Evolutionary conservation across 78 protist genomes (phyloP).

Genomic region (Dictyostelium brefeldianum): DNA sequence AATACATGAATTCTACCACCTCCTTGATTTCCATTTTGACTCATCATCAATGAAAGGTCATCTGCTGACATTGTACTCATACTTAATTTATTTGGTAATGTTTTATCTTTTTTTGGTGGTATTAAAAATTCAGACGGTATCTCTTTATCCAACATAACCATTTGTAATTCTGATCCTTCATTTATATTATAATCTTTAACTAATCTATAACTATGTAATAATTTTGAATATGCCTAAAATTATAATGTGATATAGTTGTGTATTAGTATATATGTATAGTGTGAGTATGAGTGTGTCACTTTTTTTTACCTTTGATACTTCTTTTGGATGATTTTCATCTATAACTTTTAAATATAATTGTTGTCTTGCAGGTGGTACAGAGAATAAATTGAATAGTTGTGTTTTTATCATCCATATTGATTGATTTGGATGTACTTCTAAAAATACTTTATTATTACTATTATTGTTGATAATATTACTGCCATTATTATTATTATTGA

Average conservation of each 20-base stretch:
- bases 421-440: conserved; percentile 71
- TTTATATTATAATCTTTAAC: conserved; percentile 52
- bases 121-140: conserved; percentile 48
- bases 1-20: not conserved
- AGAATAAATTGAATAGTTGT: conserved; percentile 15
- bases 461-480: not conserved
- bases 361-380: conserved; percentile 61
- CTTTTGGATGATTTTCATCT: conserved; percentile 47
- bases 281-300: too few species aligned
- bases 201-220: conserved; percentile 50
- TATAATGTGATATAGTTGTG: not conserved
- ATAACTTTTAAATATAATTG: conserved; percentile 30
- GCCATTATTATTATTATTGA: not conserved
- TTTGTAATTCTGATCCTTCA: conserved; percentile 52
- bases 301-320: conserved; percentile 24
- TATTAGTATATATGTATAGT: not conserved
- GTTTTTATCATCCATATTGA: conserved; percentile 74
- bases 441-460: conserved; percentile 28
- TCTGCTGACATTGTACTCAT: not conserved
- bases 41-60: not conserved
- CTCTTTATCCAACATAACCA: conserved; percentile 46
- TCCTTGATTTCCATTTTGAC: not conserved
- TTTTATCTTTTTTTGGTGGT: not conserved
- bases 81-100: not conserved
- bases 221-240: conserved; percentile 32